phyloP scores from a whole-genome alignment of 495 filamentous ascomycete species.

The Barbatosphaeria neglecta region DNA sequence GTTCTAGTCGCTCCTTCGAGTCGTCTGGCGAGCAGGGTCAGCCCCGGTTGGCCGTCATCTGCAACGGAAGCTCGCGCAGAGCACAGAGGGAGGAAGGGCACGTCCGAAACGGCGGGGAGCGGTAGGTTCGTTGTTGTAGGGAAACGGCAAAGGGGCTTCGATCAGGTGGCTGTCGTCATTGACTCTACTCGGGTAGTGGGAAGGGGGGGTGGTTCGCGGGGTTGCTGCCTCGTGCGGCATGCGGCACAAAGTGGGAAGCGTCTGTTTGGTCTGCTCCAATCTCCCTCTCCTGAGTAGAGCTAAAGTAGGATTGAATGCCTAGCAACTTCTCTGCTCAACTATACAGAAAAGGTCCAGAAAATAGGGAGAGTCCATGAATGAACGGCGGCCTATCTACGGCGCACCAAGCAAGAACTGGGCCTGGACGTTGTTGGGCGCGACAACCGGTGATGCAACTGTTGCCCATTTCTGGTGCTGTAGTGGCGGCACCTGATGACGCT shows the following conservation, averaged over 20 bases:
- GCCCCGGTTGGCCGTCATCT: too few species aligned
- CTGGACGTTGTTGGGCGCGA: background rate
- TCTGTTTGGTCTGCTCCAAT: too few species aligned
- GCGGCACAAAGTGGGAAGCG: too few species aligned
- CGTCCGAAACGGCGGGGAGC: background rate
- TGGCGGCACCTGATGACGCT: background rate
- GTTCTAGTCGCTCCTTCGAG: slow-evolving; percentile 10
- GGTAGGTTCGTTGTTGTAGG: too few species aligned
- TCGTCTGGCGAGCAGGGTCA: slow-evolving; percentile 13
- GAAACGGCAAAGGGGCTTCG: background rate
- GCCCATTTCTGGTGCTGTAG: background rate
- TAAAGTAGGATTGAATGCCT: too few species aligned
- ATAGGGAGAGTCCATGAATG: too few species aligned
- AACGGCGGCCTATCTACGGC: too few species aligned
- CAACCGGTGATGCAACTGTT: background rate
- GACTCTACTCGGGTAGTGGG: too few species aligned
- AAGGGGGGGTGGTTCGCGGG: background rate
- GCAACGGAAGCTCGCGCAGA: background rate
- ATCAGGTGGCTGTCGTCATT: background rate
- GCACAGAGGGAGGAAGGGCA: background rate
- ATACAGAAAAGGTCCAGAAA: too few species aligned
- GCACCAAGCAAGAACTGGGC: too few species aligned
- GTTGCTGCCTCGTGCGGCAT: background rate
- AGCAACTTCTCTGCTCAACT: too few species aligned
- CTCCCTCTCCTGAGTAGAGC: too few species aligned